Evolutionary conservation across 1,139 yeast species (phyloP).

Genomic region (Suhomyces chickasaworum): DNA sequence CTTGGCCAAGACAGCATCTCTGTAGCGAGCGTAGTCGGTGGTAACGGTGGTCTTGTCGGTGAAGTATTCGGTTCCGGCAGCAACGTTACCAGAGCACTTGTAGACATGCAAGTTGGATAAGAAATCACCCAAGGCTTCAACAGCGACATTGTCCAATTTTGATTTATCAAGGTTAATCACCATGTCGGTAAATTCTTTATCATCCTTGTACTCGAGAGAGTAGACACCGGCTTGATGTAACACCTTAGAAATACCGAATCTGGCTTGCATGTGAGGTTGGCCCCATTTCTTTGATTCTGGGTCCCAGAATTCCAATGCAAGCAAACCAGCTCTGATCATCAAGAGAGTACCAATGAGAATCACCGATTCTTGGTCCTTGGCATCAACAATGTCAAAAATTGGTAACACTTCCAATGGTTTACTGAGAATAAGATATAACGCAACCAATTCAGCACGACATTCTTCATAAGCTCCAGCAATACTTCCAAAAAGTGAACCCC

Average conservation of each 20-base stretch:
- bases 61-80: conserved; percentile 63
- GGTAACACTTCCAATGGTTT: conserved; percentile 57
- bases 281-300: conserved; percentile 84
- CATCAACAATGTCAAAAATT: conserved; percentile 66
- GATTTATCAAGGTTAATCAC: conserved; percentile 57
- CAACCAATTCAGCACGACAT: conserved; percentile 90
- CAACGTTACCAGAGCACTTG: conserved; percentile 75
- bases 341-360: conserved; percentile 67
- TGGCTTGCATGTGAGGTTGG: conserved; percentile 94
- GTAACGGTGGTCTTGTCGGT: conserved; percentile 67
- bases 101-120: conserved; percentile 71
- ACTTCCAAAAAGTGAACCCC: conserved; percentile 85
- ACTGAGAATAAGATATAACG: conserved; percentile 75
- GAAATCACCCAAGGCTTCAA: conserved; percentile 71
- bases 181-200: conserved; percentile 58
- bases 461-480: conserved; percentile 88
- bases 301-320: conserved; percentile 85
- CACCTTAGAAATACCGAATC: conserved; percentile 79
- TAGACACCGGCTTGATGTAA: conserved; percentile 71
- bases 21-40: conserved; percentile 59
- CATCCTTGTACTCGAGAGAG: conserved; percentile 49
- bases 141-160: conserved; percentile 68
- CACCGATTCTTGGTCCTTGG: conserved; percentile 63
- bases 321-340: conserved; percentile 87
- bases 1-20: conserved; percentile 68